phyloP scores from a whole-genome alignment of 257 asterid genomes.

The Perilla frutescens region DNA sequence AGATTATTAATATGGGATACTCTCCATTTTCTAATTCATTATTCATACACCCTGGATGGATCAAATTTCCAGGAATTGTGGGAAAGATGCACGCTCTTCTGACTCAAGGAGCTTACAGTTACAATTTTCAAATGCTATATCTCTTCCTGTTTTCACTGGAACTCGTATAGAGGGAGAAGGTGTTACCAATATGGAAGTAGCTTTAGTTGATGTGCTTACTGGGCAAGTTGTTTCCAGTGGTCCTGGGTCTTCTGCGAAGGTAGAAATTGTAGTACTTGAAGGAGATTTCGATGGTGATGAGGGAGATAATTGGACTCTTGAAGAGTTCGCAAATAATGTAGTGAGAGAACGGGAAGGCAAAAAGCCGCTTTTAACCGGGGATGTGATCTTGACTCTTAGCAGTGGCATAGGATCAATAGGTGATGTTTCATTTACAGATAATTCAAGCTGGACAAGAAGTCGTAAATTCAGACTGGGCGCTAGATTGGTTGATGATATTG shows the following conservation, averaged over 20 bases:
- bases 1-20: background rate
- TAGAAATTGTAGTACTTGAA: slow-evolving; percentile 81
- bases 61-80: slow-evolving; percentile 53
- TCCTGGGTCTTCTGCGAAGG: slow-evolving; percentile 65
- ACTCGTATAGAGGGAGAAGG: slow-evolving; percentile 85
- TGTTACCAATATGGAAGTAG: slow-evolving; percentile 53
- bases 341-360: slow-evolving; percentile 86
- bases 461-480: slow-evolving; percentile 91
- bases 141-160: slow-evolving; percentile 87
- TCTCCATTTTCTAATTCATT: background rate
- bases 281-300: slow-evolving; percentile 83
- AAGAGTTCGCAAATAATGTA: slow-evolving; percentile 69
- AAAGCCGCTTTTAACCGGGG: slow-evolving; percentile 77
- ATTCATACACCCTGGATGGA: background rate
- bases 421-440: slow-evolving; percentile 77
- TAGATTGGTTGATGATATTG: slow-evolving; percentile 58
- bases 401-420: slow-evolving; percentile 68
- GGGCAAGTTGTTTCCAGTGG: slow-evolving; percentile 62
- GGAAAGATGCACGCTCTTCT: slow-evolving; percentile 57
- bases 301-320: slow-evolving; percentile 65
- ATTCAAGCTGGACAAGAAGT: slow-evolving; percentile 97
- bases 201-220: slow-evolving; percentile 62
- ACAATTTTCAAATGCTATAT: slow-evolving; percentile 55
- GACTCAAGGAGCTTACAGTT: slow-evolving; percentile 68
- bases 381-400: slow-evolving; percentile 59